Conservation (phyloP, 2,329 filamentous ascomycete genomes). For the Elsinoe arachidis region DNA sequence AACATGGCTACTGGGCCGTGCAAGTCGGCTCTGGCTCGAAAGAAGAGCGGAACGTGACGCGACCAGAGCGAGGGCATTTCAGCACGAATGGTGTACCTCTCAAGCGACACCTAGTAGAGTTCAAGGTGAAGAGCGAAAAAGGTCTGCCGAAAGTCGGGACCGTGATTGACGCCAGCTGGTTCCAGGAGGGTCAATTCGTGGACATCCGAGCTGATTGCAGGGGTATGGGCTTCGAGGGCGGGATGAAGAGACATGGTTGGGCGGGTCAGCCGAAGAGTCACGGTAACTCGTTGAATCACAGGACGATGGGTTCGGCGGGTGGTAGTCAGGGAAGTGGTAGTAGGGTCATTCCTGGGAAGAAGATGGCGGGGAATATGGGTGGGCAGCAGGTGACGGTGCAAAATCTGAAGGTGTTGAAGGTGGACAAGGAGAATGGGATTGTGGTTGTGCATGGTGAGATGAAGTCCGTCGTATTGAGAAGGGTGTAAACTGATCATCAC, state of each 20-base stretch:
- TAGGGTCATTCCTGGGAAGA: constrained; percentile 89
- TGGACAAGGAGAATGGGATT: constrained; percentile 78
- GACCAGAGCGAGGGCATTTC: constrained; percentile 80
- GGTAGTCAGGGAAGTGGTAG: constrained; percentile 87
- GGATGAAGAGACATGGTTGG: constrained; percentile 95
- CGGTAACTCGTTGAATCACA: constrained; percentile 91
- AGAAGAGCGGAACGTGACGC: constrained; percentile 65
- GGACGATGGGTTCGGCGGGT: constrained; percentile 82
- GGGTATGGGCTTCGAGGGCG: constrained; percentile 91
- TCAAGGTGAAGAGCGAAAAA: constrained; percentile 64
- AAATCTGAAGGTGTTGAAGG: constrained; percentile 80
- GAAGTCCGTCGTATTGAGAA: not conserved
- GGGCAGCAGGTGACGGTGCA: constrained; percentile 80
- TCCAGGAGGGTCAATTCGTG: constrained; percentile 80
- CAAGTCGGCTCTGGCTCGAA: constrained; percentile 76
- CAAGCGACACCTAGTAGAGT: constrained; percentile 78
- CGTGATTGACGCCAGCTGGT: constrained; percentile 78
- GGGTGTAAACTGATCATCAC: not conserved
- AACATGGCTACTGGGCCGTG: constrained; percentile 88
- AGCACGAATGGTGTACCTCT: constrained; percentile 72
- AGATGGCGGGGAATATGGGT: constrained; percentile 96
- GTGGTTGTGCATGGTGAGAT: constrained; percentile 71
- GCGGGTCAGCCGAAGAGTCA: constrained; percentile 81
- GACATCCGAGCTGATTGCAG: constrained; percentile 71
- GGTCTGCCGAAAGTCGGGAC: constrained; percentile 71